Percentiles rank a stretch among this genome's conserved stretches.
Evolutionary conservation across 768 basidiomycete species (phyloP).

Genomic region (Suillus placidus): DNA sequence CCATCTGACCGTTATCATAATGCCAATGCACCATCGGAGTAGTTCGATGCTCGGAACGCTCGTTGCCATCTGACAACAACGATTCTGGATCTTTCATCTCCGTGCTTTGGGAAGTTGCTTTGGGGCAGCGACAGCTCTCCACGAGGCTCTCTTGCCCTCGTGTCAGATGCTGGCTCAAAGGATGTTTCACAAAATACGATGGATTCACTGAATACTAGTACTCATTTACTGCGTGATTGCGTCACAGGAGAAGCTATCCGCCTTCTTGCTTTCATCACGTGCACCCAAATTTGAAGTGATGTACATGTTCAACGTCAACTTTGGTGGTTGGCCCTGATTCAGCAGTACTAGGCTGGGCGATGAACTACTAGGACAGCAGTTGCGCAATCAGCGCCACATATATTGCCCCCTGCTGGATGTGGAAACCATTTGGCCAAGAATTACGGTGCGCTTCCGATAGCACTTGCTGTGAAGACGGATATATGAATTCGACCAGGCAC

Average conservation of each 20-base stretch:
- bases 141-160: background rate
- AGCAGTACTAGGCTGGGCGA: conserved; percentile 12
- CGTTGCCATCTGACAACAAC: conserved; percentile 3
- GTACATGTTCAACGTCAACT: background rate
- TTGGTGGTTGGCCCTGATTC: background rate
- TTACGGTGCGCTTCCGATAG: conserved; percentile 21
- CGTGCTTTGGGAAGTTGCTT: background rate
- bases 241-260: background rate
- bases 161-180: background rate
- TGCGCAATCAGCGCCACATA: conserved; percentile 5
- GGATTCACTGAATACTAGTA: too few relatives aligned
- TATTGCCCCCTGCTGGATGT: conserved; percentile 13
- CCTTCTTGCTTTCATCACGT: background rate
- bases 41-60: conserved; percentile 2
- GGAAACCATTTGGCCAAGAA: conserved; percentile 9
- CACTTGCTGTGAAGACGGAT: conserved; percentile 36
- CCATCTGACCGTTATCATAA: conserved; percentile 7
- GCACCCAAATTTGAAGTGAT: background rate
- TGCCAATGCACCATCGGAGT: conserved; percentile 3
- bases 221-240: background rate
- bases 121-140: background rate
- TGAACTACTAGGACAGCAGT: conserved; percentile 9
- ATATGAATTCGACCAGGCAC: conserved; percentile 41
- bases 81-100: conserved; percentile 1
- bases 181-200: background rate